Evolutionary conservation across 1,284 basidiomycete species (phyloP).

Genomic region (Papiliotrema laurentii): DNA sequence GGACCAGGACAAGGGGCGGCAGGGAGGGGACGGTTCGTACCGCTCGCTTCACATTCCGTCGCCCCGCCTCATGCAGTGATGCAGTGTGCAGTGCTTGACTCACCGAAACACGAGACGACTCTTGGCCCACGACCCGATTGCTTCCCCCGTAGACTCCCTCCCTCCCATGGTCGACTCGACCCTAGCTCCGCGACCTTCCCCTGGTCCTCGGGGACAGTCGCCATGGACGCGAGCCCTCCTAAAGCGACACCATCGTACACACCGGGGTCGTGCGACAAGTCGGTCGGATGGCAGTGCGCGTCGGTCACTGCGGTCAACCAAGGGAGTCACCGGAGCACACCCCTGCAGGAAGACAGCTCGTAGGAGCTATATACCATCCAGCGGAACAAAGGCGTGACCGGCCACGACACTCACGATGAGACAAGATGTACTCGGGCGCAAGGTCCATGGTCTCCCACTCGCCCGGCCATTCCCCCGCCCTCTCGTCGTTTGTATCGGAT

Average conservation of each 20-base stretch:
- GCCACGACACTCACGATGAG: background rate
- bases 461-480: slow-evolving; percentile 9
- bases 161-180: slow-evolving; percentile 11
- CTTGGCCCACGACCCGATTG: slow-evolving; percentile 8
- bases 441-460: slow-evolving; percentile 16
- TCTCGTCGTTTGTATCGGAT: no score
- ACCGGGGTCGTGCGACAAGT: slow-evolving; percentile 20
- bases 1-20: background rate
- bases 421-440: background rate
- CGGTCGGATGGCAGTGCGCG: slow-evolving; percentile 50
- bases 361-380: no score
- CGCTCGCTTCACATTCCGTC: no score
- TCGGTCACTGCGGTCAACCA: slow-evolving; percentile 39
- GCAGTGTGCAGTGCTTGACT: slow-evolving; percentile 10
- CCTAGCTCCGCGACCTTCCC: slow-evolving; percentile 25
- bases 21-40: background rate
- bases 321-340: no score
- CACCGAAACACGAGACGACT: slow-evolving; percentile 46
- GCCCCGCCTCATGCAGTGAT: no score
- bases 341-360: no score
- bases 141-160: slow-evolving; percentile 1
- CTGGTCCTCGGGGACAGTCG: slow-evolving; percentile 38
- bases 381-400: no score
- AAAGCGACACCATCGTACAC: slow-evolving; percentile 29
- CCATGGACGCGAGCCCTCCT: slow-evolving; percentile 43